Evolutionary conservation across 2,329 filamentous ascomycete genomes (phyloP), one percentile per base, ranked within the genome.

Genomic region (Trichoderma semiorbis): DNA sequence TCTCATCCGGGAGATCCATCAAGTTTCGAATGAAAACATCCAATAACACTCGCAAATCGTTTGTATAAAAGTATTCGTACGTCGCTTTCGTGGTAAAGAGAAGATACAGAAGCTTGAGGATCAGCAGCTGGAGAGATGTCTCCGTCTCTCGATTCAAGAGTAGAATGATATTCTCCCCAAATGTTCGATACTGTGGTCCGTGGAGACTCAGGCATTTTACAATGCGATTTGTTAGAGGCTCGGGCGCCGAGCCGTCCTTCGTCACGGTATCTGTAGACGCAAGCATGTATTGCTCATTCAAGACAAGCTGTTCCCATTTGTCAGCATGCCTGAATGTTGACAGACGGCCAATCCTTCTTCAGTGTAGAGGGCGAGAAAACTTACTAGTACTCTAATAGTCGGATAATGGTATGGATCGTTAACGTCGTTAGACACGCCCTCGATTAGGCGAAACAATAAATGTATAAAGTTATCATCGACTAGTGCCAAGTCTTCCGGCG

Each of bases 261-360:
- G 79, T 78, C 24, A 82, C 82, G 4, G 84, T 80, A 34, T 85
- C 88, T 72, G 87, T 92, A 76, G 85, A 89, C 24, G 89, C 86
- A 70, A 98, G 91, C 93, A 99, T 97, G 82, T 98, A 99, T 82
- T 99, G 96, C 81, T 99, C 96, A 81, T 99, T 99, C 75, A 99
- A 84, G 32, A 98, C 95, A 76, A 99, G 88, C 93, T 97, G 75
- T 65, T 62, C 12, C 5, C 12, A 8, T 39, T 18, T 55, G 75
- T 79, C 65, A 78, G 76, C 71, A 32, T 43, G 11, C 12, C 16
- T n/a, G 14, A 26, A 16, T 21, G 12, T n/a, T 64, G 26, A 26
- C 7, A 21, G 30, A n/a, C 11, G 7, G 30, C 26, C 34, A 8
- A 53, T 24, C 47, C 21, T 6, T 24, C 32, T 30, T 30, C 12